phyloP scores from a whole-genome alignment of 495 filamentous ascomycete species.

The Aspergillus sclerotiicarbonarius region DNA sequence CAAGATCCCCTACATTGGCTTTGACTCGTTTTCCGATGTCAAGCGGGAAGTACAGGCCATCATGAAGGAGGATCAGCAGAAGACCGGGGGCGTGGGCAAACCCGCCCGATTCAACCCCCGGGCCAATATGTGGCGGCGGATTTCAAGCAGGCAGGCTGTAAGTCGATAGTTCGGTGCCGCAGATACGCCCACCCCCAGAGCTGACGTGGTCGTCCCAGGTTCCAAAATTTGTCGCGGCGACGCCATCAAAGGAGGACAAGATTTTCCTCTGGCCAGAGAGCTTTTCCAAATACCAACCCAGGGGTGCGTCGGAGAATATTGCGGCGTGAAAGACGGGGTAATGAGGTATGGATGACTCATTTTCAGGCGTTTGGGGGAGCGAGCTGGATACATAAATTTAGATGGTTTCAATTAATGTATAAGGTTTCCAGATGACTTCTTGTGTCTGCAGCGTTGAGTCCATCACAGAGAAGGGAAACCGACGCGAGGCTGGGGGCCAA shows the following conservation, averaged over 20 bases:
- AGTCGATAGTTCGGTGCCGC: neutral
- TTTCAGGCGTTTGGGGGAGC: neutral
- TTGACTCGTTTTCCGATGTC: constrained; percentile 68
- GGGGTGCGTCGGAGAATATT: constrained; percentile 20
- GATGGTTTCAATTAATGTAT: too few relatives aligned
- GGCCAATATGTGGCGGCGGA: constrained; percentile 68
- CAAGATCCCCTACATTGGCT: constrained; percentile 60
- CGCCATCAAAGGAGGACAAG: constrained; percentile 59
- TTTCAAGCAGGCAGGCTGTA: constrained; percentile 57
- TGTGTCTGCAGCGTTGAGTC: too few relatives aligned
- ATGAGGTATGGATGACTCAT: neutral
- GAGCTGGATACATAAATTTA: neutral
- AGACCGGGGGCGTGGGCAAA: constrained; percentile 62
- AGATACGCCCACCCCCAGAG: neutral
- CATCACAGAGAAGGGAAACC: too few relatives aligned
- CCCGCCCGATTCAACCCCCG: constrained; percentile 67
- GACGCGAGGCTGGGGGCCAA: too few relatives aligned
- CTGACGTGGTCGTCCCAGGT: constrained; percentile 28
- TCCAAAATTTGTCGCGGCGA: constrained; percentile 53
- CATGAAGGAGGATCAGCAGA: constrained; percentile 57
- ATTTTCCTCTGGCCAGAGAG: constrained; percentile 66
- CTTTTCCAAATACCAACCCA: constrained; percentile 49
- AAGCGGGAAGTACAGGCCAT: constrained; percentile 62
- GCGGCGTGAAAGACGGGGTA: neutral
- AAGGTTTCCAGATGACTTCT: too few relatives aligned